These are phyloP conservation scores for Tetrastigma voinierianum DNA, from an alignment of 164 flowering plant species.

Conservation along the genomic window DNA sequence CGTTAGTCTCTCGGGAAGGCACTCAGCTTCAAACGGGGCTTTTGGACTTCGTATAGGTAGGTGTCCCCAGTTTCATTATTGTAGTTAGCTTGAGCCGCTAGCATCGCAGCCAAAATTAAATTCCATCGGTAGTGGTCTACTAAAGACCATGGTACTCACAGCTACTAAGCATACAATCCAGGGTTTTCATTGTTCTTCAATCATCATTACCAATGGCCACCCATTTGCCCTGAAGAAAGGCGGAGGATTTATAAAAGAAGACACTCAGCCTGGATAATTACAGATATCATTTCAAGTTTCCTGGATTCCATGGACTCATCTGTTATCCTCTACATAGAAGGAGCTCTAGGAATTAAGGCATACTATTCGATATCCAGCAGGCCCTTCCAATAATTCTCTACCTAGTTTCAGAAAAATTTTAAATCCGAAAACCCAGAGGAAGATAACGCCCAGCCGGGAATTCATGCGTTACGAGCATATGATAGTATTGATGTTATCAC, in stretches of 20 bases:
- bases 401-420: conserved; percentile 15
- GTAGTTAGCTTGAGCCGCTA: too few species aligned
- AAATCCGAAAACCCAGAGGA: conserved; percentile 19
- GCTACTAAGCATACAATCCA: conserved; percentile 18
- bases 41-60: too few species aligned
- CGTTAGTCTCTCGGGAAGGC: too few species aligned
- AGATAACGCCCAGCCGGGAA: conserved; percentile 21
- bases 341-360: conserved; percentile 36
- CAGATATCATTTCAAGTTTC: conserved; percentile 23
- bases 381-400: conserved; percentile 8
- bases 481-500: conserved; percentile 23
- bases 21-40: too few species aligned
- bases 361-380: conserved; percentile 10
- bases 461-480: conserved; percentile 37
- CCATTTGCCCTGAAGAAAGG: conserved; percentile 32
- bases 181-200: conserved; percentile 34
- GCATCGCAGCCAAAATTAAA: too few species aligned
- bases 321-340: conserved; percentile 29
- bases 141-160: too few species aligned
- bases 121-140: too few species aligned
- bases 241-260: conserved; percentile 24
- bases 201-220: conserved; percentile 17
- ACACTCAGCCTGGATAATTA: conserved; percentile 43
- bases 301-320: conserved; percentile 28
- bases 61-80: too few species aligned